Evolutionary conservation across 1,139 yeast species (phyloP).

Genomic region (Tardiomyces digboiensis): DNA sequence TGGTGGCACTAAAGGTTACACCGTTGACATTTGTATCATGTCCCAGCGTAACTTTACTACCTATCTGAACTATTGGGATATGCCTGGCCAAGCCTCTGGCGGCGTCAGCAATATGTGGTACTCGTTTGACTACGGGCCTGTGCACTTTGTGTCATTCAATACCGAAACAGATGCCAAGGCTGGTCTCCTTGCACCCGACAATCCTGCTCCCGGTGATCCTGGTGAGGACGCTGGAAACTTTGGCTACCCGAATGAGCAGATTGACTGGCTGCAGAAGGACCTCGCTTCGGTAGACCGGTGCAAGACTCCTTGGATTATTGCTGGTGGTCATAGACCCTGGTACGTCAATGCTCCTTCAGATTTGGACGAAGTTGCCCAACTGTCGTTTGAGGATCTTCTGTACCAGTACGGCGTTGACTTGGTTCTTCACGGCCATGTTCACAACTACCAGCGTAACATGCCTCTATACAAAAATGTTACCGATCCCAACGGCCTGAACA

Average conservation of each 20-base stretch:
- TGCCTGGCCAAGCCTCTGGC: slow-evolving; percentile 15
- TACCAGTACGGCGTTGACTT: slow-evolving; percentile 17
- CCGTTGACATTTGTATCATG: slow-evolving; percentile 13
- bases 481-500: slow-evolving; percentile 14
- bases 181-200: slow-evolving; percentile 16
- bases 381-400: slow-evolving; percentile 16
- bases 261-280: slow-evolving; percentile 33
- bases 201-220: slow-evolving; percentile 8
- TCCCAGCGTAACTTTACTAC: slow-evolving; percentile 21
- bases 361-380: slow-evolving; percentile 4
- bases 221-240: slow-evolving; percentile 18
- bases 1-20: slow-evolving; percentile 2
- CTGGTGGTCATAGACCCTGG: slow-evolving; percentile 27
- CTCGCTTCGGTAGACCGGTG: slow-evolving; percentile 23
- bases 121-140: slow-evolving; percentile 20
- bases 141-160: slow-evolving; percentile 15
- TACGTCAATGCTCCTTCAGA: slow-evolving; percentile 6
- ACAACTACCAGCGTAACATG: slow-evolving; percentile 11
- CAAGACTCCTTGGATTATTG: slow-evolving; percentile 21
- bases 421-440: slow-evolving; percentile 12
- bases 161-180: slow-evolving; percentile 19
- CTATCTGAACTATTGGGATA: slow-evolving; percentile 16
- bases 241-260: slow-evolving; percentile 16
- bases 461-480: slow-evolving; percentile 10
- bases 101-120: slow-evolving; percentile 18